Conservation (phyloP, 1,139 yeast genomes). For the Candida sojae region DNA sequence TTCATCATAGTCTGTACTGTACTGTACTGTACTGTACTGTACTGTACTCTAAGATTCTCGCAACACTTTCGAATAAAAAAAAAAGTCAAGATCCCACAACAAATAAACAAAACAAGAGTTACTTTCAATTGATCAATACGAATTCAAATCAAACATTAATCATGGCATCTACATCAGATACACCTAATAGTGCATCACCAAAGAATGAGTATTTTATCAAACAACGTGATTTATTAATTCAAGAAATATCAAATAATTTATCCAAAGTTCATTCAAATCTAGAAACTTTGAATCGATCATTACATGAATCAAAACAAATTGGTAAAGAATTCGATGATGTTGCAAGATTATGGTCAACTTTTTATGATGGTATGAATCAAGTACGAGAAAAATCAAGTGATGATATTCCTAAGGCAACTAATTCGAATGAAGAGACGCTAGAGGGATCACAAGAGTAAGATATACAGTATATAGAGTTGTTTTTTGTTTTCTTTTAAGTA, state of each 20-base stretch:
- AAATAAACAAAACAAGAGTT: background rate
- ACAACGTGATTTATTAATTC: conserved; percentile 45
- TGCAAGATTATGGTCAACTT: conserved; percentile 44
- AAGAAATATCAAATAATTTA: conserved; percentile 42
- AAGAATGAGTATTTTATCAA: conserved; percentile 32
- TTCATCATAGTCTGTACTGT: too few species aligned
- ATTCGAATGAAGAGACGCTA: background rate
- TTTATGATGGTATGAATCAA: conserved; percentile 38
- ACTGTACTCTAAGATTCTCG: background rate
- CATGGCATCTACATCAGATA: conserved; percentile 5
- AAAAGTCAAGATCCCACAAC: background rate
- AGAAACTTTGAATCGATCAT: conserved; percentile 42
- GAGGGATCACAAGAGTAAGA: background rate
- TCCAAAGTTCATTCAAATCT: conserved; percentile 44
- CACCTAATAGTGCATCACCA: background rate
- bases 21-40: too few species aligned
- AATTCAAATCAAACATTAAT: background rate
- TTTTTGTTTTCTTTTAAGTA: background rate
- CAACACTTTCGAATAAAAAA: background rate
- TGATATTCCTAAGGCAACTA: background rate
- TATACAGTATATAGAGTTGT: too few species aligned
- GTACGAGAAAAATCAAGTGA: conserved; percentile 17
- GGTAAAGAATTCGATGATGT: conserved; percentile 50
- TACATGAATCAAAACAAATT: conserved; percentile 44
- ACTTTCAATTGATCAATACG: too few species aligned